Percentiles rank a stretch among this genome's conserved stretches.
These are phyloP conservation scores for Umbelopsis sp. DNA, from an alignment of 192 early-diverging fungal genomes.

Conservation along the genomic window DNA sequence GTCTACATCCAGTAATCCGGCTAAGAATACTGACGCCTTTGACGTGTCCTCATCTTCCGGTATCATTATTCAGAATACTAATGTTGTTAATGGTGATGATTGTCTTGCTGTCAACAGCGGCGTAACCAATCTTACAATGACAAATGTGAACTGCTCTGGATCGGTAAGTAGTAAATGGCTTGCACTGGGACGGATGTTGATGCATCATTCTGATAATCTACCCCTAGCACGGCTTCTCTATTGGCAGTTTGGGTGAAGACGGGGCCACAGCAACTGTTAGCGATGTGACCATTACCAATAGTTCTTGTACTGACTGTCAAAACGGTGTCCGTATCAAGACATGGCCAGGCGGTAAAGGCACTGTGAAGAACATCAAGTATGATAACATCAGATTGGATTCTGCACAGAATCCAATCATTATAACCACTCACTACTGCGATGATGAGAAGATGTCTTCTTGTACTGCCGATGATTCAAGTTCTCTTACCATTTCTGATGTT, in stretches of 20 bases:
- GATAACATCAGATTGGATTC: constrained; percentile 39
- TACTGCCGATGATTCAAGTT: constrained; percentile 32
- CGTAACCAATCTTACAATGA: constrained; percentile 43
- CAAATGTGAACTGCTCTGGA: constrained; percentile 44
- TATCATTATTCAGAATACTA: constrained; percentile 38
- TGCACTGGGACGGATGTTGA: constrained; percentile 25
- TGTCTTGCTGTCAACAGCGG: constrained; percentile 56
- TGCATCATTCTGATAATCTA: background rate
- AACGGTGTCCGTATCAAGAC: constrained; percentile 59
- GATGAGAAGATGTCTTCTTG: constrained; percentile 42
- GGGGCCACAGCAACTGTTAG: constrained; percentile 34
- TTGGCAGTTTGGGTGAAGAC: constrained; percentile 25
- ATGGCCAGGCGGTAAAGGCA: constrained; percentile 42
- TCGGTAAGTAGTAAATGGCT: background rate
- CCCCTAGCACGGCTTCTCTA: constrained; percentile 21
- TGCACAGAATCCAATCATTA: constrained; percentile 41
- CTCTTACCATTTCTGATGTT: constrained; percentile 43
- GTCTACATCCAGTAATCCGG: constrained; percentile 24
- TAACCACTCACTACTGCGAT: constrained; percentile 52
- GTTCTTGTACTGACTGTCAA: constrained; percentile 34
- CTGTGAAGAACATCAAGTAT: constrained; percentile 51
- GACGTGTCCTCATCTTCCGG: constrained; percentile 34
- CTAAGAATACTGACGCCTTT: constrained; percentile 51
- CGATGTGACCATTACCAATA: constrained; percentile 39
- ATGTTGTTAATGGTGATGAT: constrained; percentile 52